These are phyloP conservation scores for Psilocybe cubensis DNA, from an alignment of 768 basidiomycete species.

Conservation along the genomic window DNA sequence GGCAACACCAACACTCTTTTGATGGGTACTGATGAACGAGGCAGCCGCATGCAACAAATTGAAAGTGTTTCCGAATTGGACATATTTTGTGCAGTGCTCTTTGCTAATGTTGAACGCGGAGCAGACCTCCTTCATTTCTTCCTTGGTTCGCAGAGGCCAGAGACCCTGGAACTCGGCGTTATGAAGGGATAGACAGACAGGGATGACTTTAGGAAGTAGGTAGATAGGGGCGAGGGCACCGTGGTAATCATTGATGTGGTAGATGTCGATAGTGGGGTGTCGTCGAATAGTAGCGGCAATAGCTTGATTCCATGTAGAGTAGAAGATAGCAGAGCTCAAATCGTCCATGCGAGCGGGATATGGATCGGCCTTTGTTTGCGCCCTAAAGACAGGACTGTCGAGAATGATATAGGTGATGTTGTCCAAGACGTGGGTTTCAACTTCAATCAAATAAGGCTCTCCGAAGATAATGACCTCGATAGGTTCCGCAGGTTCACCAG, in stretches of 20 bases:
- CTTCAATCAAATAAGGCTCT: conserved; percentile 94
- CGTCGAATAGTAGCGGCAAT: conserved; percentile 91
- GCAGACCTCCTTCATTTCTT: conserved; percentile 98
- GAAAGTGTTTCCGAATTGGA: conserved; percentile 98
- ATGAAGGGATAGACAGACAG: conserved; percentile 90
- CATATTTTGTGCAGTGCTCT: conserved; percentile 94
- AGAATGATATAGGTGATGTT: conserved; percentile 96
- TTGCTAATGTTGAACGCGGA: conserved; percentile 98
- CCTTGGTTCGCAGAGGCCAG: conserved; percentile 95
- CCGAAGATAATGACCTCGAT: conserved; percentile 97
- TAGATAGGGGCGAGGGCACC: conserved; percentile 92
- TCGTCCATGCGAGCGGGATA: conserved; percentile 98
- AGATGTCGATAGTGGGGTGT: conserved; percentile 86
- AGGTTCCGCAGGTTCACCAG: conserved; percentile 89
- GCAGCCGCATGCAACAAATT: conserved; percentile 94
- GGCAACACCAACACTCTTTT: conserved; percentile 92
- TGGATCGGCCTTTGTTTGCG: conserved; percentile 94
- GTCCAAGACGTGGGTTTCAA: conserved; percentile 90
- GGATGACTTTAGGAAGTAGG: conserved; percentile 88
- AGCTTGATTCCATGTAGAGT: conserved; percentile 98
- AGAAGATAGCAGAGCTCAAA: conserved; percentile 94
- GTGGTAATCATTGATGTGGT: conserved; percentile 96
- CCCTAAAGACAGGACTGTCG: conserved; percentile 95
- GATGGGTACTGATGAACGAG: conserved; percentile 89
- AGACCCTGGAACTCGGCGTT: conserved; percentile 98